phyloP scores from a whole-genome alignment of 2,329 filamentous ascomycete genomes.

The Alternaria hordeiaustralica region DNA sequence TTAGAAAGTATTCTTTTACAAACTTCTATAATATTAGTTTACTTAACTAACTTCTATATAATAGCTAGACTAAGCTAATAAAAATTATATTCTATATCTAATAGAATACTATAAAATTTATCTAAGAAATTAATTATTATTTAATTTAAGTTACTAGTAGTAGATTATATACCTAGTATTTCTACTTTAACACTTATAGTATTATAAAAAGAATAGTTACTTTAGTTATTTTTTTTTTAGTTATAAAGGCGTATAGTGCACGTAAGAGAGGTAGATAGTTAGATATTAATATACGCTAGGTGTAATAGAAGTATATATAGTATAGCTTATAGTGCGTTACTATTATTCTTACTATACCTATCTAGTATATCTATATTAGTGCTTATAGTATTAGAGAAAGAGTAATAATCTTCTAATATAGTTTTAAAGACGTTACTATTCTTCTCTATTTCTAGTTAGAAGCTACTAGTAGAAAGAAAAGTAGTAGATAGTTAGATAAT shows the following conservation, averaged over 20 bases:
- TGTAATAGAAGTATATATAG: not conserved
- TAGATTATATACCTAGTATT: not conserved
- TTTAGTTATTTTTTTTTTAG: not conserved
- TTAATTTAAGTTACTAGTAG: not conserved
- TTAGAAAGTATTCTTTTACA: slow-evolving; percentile 3
- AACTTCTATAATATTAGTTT: not conserved
- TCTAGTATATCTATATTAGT: not conserved
- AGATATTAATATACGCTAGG: not conserved
- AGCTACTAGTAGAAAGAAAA: slow-evolving; percentile 4
- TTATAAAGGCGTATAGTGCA: not conserved
- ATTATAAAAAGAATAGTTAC: not conserved
- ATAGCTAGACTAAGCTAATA: not conserved
- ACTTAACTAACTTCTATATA: slow-evolving; percentile 2
- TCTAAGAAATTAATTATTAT: not conserved
- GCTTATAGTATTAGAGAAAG: not conserved
- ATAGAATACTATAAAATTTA: slow-evolving; percentile 8
- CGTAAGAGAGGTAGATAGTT: not conserved
- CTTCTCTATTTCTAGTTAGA: not conserved
- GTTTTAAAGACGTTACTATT: not conserved
- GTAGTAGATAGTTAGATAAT: not conserved
- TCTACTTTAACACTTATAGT: not conserved
- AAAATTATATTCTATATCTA: not conserved
- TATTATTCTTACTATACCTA: not conserved
- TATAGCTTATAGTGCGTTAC: not conserved
- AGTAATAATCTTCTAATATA: not conserved